Base-by-base conservation (phyloP, 805 yeast species). In the Candida bentonensis region DNA sequence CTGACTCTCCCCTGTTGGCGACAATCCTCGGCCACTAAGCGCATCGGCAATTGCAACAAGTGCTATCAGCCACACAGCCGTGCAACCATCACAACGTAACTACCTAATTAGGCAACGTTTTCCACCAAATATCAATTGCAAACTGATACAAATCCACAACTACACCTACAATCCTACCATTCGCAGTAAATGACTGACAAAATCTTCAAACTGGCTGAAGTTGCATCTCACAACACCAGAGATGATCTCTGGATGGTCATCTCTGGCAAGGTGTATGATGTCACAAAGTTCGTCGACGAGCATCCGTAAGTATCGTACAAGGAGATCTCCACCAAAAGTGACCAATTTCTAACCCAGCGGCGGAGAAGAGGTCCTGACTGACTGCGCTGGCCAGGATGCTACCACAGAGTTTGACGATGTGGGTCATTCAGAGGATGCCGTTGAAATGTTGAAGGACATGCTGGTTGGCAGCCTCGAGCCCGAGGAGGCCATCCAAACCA, bases 381-480 rank as follows among this genome's bases (percentile, higher is more conserved):
- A 84, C 53, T 72, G 77, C 57, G 94, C 82, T 25, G 95, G 95
- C 39, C 71, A 72, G 47, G 95, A 86, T 60, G 88, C 87, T 44
- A 77, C 84, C 13, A 65, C 60, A 42, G 74, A 78, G 21, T 78
- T 78, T 51, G 78, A 75, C 53, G 95, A 86, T 58, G 88, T 92
- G 60, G 99, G 99, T 27, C 99, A 92, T 67, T 86, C 97, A 27
- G 96, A 88, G 50, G 96, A 88, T 53, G 97, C 99, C 34, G 78
- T 79, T 54, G 92, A 81, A 55, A 70, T 81, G 53, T 69, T 92
- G 56, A 70, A 66, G 40, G 76, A 73, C 34, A 67, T 86, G 58
- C 68, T 73, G 53, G 73, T 92, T 47, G 98, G 98, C 52, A 79
- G 73, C 44, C 70, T 89, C 43, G 88, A 87, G 57, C 83, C 65